Conservation (phyloP, 768 basidiomycete genomes). For the Hygrocybe coccinea region DNA sequence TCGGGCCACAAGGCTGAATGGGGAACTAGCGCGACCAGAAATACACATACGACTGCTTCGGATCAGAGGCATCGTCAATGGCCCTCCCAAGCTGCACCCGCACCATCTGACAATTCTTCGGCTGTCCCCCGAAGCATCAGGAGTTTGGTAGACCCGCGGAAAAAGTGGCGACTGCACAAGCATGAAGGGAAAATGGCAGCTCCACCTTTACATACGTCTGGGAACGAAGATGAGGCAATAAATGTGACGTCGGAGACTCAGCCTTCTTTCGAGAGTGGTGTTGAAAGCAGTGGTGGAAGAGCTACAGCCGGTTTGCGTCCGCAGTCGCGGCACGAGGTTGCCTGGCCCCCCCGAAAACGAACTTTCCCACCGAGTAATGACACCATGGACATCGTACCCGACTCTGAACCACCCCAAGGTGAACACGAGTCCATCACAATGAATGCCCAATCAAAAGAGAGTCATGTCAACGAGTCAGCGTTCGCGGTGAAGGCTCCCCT, state of each 20-base stretch:
- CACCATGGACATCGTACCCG: conserved; percentile 51
- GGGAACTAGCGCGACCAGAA: background rate
- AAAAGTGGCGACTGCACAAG: conserved; percentile 27
- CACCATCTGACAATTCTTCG: background rate
- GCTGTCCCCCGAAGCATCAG: conserved; percentile 15
- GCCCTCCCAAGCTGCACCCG: background rate
- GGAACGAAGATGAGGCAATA: background rate
- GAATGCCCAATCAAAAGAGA: conserved; percentile 1
- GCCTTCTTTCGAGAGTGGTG: conserved; percentile 9
- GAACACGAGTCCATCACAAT: conserved; percentile 14
- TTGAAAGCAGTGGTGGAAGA: background rate
- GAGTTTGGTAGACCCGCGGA: conserved; percentile 24
- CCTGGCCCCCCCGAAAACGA: background rate
- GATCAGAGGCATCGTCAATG: background rate
- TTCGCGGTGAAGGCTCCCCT: conserved; percentile 1
- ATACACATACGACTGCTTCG: background rate
- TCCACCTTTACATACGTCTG: background rate
- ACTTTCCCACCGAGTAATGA: conserved; percentile 17
- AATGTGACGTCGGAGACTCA: conserved; percentile 5
- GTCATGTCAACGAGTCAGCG: background rate
- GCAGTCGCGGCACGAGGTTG: background rate
- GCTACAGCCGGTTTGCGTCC: background rate
- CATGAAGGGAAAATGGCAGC: conserved; percentile 5
- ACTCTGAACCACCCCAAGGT: conserved; percentile 52
- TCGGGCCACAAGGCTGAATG: background rate